Evolutionary conservation across 768 basidiomycete species (phyloP).

Genomic region (Scleroderma bovista): DNA sequence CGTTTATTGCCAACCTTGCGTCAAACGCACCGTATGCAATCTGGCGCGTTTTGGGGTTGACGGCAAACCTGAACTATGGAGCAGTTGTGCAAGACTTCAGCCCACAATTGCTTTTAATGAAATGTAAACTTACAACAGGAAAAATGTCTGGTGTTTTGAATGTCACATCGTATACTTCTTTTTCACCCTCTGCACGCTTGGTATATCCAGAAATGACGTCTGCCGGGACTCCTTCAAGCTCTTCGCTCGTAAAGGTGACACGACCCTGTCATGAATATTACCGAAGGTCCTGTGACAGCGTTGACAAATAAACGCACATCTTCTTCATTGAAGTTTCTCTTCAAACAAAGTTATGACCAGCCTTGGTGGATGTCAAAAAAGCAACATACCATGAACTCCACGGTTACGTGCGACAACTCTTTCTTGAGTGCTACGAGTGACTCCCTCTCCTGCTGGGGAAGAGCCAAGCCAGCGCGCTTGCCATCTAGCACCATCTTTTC

Average conservation of each 20-base stretch:
- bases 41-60: constrained; percentile 62
- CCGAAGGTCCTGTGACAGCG: background rate
- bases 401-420: constrained; percentile 64
- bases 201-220: constrained; percentile 77
- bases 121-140: constrained; percentile 50
- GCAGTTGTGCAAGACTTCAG: background rate
- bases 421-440: constrained; percentile 63
- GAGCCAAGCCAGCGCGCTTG: constrained; percentile 69
- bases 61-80: constrained; percentile 72
- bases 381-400: constrained; percentile 71
- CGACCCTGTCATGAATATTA: constrained; percentile 37
- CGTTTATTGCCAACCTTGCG: constrained; percentile 61
- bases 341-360: background rate
- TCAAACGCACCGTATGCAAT: constrained; percentile 65
- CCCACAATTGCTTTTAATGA: background rate
- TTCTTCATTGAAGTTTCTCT: constrained; percentile 92
- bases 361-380: background rate
- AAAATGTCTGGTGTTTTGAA: constrained; percentile 82
- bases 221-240: constrained; percentile 74
- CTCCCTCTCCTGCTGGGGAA: constrained; percentile 58
- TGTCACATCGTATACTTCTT: constrained; percentile 65
- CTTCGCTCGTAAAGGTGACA: constrained; percentile 61
- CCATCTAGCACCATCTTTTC: constrained; percentile 80
- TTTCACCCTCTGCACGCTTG: constrained; percentile 53
- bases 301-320: constrained; percentile 39